A percentile compares a stretch with the other conserved stretches of the same genome.
phyloP scores from a whole-genome alignment of 2,329 filamentous ascomycete species.

The Sporothrix sp. region DNA sequence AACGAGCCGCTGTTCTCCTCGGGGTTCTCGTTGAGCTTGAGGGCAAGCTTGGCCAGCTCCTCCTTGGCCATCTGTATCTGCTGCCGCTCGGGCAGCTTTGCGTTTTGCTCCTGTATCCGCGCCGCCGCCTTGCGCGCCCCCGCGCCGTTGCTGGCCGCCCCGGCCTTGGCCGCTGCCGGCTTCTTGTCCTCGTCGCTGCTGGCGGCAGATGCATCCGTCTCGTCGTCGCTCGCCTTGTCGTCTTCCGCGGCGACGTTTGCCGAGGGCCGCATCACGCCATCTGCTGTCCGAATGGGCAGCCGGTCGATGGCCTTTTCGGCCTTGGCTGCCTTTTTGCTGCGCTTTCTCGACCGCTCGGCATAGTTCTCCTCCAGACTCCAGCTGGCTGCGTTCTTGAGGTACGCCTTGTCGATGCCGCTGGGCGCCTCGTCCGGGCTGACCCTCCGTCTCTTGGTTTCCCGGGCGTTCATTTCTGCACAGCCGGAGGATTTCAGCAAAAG shows the following conservation, averaged over 20 bases:
- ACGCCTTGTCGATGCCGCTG: constrained; percentile 50
- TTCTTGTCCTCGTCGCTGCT: constrained; percentile 36
- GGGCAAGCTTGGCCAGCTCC: constrained; percentile 75
- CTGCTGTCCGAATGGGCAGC: constrained; percentile 77
- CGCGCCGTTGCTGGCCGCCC: neutral
- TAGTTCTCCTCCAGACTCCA: constrained; percentile 94
- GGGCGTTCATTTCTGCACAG: constrained; percentile 33
- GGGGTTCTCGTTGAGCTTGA: constrained; percentile 77
- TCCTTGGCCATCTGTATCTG: constrained; percentile 85
- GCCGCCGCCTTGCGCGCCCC: neutral
- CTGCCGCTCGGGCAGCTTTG: constrained; percentile 31
- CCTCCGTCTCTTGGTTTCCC: constrained; percentile 48
- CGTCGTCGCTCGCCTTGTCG: constrained; percentile 47
- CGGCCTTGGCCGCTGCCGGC: constrained; percentile 28
- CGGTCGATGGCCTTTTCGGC: constrained; percentile 63
- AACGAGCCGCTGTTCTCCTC: constrained; percentile 80
- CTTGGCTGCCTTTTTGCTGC: constrained; percentile 52
- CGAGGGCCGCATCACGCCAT: constrained; percentile 56
- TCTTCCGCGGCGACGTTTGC: constrained; percentile 49
- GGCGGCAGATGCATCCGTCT: constrained; percentile 37
- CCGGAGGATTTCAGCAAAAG: neutral
- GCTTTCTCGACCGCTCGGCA: constrained; percentile 57
- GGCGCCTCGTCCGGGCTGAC: constrained; percentile 37
- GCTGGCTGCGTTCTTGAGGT: constrained; percentile 63
- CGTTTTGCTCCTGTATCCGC: constrained; percentile 1